Percentiles rank a stretch among this genome's conserved stretches.
Conservation (phyloP, 352 stramenopile genomes). For the Globisporangium nodosum region DNA sequence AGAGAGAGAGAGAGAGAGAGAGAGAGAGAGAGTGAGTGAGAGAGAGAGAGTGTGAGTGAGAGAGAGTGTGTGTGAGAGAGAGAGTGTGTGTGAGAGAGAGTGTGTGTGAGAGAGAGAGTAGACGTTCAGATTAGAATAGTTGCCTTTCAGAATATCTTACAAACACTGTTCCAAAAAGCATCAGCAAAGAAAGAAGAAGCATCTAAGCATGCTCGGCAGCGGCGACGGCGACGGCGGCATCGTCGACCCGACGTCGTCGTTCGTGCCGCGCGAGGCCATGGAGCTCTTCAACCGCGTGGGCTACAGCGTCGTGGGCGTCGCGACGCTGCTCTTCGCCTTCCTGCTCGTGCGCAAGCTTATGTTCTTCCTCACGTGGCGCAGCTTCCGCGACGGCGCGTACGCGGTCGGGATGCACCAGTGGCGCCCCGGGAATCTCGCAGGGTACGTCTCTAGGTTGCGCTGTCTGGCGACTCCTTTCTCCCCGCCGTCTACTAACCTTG, state of each 20-base stretch:
- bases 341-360: conserved; percentile 62
- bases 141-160: too few relatives aligned
- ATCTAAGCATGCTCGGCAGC: background rate
- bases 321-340: conserved; percentile 40
- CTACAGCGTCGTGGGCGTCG: conserved; percentile 46
- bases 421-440: conserved; percentile 65
- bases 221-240: conserved; percentile 11
- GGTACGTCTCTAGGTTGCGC: conserved; percentile 19
- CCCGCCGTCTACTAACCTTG: too few relatives aligned
- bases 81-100: too few relatives aligned
- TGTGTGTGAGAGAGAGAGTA: too few relatives aligned
- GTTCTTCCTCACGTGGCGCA: conserved; percentile 79
- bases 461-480: too few relatives aligned
- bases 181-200: too few relatives aligned
- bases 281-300: conserved; percentile 54
- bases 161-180: too few relatives aligned
- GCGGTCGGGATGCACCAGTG: conserved; percentile 68
- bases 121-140: too few relatives aligned
- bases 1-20: too few relatives aligned
- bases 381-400: conserved; percentile 74
- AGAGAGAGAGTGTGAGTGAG: too few relatives aligned
- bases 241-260: conserved; percentile 43
- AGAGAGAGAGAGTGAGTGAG: too few relatives aligned
- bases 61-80: conserved; percentile 5
- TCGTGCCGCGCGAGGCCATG: conserved; percentile 42